These are phyloP conservation scores for Cercospora sesami DNA, from an alignment of 2,329 filamentous ascomycete genomes.

Conservation along the genomic window DNA sequence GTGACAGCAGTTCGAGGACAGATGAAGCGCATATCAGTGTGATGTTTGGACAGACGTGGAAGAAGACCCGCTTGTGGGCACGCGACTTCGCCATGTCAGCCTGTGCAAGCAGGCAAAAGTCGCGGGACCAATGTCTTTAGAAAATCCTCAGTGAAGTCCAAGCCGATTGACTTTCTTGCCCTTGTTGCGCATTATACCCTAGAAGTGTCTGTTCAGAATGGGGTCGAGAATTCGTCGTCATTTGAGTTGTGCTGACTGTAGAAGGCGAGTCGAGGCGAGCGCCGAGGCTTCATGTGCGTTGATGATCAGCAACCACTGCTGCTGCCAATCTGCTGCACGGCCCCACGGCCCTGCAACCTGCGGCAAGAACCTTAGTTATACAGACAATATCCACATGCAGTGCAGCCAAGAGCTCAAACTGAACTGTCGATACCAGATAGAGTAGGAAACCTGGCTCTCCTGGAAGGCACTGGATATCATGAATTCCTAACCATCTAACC, in stretches of 20 bases:
- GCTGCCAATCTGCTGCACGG: too few relatives aligned
- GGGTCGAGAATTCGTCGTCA: background rate
- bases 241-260: background rate
- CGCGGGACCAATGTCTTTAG: background rate
- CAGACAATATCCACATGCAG: background rate
- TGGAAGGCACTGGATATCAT: background rate
- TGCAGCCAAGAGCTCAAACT: too few relatives aligned
- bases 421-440: too few relatives aligned
- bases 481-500: background rate
- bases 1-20: too few relatives aligned
- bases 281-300: background rate
- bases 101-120: background rate
- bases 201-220: background rate
- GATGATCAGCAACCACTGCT: background rate
- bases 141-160: background rate
- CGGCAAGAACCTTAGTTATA: slow-evolving; percentile 1
- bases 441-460: too few relatives aligned
- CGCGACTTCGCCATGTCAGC: background rate
- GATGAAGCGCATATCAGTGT: too few relatives aligned
- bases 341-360: background rate
- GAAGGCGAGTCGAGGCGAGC: background rate
- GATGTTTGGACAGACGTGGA: background rate
- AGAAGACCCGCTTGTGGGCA: background rate
- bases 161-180: background rate
- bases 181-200: background rate